Evolutionary conservation across 495 filamentous ascomycete genomes (phyloP).

Genomic region (Hypoxylon perforatum): DNA sequence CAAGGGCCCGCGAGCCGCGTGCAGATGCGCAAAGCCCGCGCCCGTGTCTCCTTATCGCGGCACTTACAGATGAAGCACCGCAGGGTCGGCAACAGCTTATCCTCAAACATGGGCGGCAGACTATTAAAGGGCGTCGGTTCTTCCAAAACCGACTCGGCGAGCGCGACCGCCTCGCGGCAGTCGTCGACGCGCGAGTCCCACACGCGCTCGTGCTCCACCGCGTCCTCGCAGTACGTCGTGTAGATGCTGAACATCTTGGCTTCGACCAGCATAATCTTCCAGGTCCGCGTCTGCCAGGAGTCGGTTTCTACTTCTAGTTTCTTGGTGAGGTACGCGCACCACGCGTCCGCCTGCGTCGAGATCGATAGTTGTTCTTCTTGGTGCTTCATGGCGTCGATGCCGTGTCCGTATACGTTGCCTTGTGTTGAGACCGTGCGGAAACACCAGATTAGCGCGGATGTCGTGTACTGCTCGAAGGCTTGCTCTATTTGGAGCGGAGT

Average conservation of each 20-base stretch:
- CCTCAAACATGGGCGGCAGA: conserved; percentile 25
- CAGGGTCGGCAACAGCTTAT: conserved; percentile 24
- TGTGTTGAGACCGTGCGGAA: conserved; percentile 18
- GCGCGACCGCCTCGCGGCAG: conserved; percentile 13
- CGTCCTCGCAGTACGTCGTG: not conserved
- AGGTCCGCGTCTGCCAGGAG: not conserved
- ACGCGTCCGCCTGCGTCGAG: conserved; percentile 5
- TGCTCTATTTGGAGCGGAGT: conserved; percentile 2
- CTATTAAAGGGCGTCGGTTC: not conserved
- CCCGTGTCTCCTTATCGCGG: conserved; percentile 8
- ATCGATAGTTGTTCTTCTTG: conserved; percentile 13
- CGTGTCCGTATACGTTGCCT: not conserved
- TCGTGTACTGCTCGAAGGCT: conserved; percentile 25
- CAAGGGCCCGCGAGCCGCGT: conserved; percentile 19
- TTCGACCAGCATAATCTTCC: conserved; percentile 25
- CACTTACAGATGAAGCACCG: conserved; percentile 20
- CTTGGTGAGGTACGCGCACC: conserved; percentile 11
- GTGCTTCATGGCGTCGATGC: not conserved
- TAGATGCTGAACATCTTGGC: conserved; percentile 26
- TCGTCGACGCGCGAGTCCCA: conserved; percentile 20
- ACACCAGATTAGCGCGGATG: conserved; percentile 21
- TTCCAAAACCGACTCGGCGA: conserved; percentile 13
- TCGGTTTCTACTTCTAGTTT: conserved; percentile 16
- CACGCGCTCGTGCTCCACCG: conserved; percentile 7
- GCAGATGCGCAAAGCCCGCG: conserved; percentile 21